phyloP scores from a whole-genome alignment of 2,329 filamentous ascomycete genomes.

The Metarhizium humberi region DNA sequence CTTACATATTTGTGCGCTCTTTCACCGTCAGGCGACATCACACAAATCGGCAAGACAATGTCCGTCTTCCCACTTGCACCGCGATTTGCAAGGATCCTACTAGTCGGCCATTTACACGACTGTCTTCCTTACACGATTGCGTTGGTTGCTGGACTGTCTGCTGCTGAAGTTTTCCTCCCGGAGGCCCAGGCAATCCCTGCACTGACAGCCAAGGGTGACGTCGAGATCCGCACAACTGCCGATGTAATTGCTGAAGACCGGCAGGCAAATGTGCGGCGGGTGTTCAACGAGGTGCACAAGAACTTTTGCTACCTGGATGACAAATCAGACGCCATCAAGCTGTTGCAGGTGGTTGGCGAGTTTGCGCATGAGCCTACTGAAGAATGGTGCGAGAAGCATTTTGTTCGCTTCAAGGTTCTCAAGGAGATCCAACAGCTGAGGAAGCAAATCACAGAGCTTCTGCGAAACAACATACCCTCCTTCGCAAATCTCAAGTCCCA shows the following conservation, averaged over 20 bases:
- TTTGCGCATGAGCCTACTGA: slow-evolving; percentile 68
- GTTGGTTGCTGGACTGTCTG: slow-evolving; percentile 78
- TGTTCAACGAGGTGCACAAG: slow-evolving; percentile 62
- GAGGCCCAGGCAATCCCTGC: slow-evolving; percentile 66
- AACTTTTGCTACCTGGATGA: slow-evolving; percentile 76
- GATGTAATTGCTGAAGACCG: slow-evolving; percentile 64
- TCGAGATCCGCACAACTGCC: slow-evolving; percentile 49
- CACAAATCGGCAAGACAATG: slow-evolving; percentile 69
- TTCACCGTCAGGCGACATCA: slow-evolving; percentile 62
- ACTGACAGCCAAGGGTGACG: slow-evolving; percentile 35
- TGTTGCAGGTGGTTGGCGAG: slow-evolving; percentile 79
- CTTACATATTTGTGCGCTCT: slow-evolving; percentile 80
- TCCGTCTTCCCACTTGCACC: slow-evolving; percentile 85
- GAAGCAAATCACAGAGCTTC: slow-evolving; percentile 70
- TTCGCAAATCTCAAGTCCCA: slow-evolving; percentile 48
- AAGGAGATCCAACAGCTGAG: slow-evolving; percentile 79
- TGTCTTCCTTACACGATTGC: slow-evolving; percentile 82
- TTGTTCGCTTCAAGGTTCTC: slow-evolving; percentile 79
- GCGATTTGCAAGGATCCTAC: slow-evolving; percentile 83
- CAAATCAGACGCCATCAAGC: slow-evolving; percentile 79
- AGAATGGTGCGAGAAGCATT: slow-evolving; percentile 71
- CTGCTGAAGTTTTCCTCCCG: slow-evolving; percentile 78
- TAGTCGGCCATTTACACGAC: slow-evolving; percentile 73
- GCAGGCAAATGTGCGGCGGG: slow-evolving; percentile 51
- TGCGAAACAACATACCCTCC: slow-evolving; percentile 62